Conservation (phyloP, 2,329 filamentous ascomycete genomes). For the Dothistroma pini region DNA sequence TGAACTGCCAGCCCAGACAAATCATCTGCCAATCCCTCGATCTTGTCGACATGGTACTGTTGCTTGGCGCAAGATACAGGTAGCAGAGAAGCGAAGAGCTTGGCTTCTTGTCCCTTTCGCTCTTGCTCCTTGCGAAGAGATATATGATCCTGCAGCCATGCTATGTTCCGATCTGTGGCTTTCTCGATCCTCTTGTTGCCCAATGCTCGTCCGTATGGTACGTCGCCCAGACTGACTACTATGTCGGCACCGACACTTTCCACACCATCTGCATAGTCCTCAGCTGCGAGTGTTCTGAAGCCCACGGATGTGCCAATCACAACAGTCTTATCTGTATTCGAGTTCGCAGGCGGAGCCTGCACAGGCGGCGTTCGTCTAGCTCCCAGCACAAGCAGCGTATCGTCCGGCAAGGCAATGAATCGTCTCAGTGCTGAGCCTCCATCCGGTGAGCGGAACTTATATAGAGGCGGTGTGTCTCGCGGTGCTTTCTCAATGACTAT, state of each 20-base stretch:
- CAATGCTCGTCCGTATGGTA: slow-evolving; percentile 53
- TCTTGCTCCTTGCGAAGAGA: slow-evolving; percentile 16
- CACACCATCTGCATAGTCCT: slow-evolving; percentile 65
- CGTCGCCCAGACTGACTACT: slow-evolving; percentile 71
- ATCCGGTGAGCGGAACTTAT: slow-evolving; percentile 45
- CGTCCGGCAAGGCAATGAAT: slow-evolving; percentile 69
- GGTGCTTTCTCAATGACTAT: slow-evolving; percentile 61
- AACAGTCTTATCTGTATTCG: slow-evolving; percentile 58
- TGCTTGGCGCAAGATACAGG: slow-evolving; percentile 73
- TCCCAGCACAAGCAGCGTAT: slow-evolving; percentile 67
- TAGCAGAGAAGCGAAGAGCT: slow-evolving; percentile 64
- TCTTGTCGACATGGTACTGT: slow-evolving; percentile 70
- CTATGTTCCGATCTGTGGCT: slow-evolving; percentile 82
- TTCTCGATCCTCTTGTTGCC: slow-evolving; percentile 66
- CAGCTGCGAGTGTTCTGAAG: slow-evolving; percentile 66
- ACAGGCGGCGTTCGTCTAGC: slow-evolving; percentile 76
- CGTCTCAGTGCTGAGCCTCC: slow-evolving; percentile 61
- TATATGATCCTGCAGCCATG: slow-evolving; percentile 71
- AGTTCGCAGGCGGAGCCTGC: slow-evolving; percentile 56
- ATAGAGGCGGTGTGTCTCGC: slow-evolving; percentile 49
- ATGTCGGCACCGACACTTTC: slow-evolving; percentile 73
- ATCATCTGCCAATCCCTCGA: slow-evolving; percentile 59
- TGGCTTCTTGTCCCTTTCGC: slow-evolving; percentile 38
- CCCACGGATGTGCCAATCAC: slow-evolving; percentile 83
- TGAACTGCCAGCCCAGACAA: slow-evolving; percentile 75